A percentile compares a stretch with the other conserved stretches of the same genome.
Evolutionary conservation across 495 filamentous ascomycete species (phyloP).

Genomic region (Sabuloglossum arenarium): DNA sequence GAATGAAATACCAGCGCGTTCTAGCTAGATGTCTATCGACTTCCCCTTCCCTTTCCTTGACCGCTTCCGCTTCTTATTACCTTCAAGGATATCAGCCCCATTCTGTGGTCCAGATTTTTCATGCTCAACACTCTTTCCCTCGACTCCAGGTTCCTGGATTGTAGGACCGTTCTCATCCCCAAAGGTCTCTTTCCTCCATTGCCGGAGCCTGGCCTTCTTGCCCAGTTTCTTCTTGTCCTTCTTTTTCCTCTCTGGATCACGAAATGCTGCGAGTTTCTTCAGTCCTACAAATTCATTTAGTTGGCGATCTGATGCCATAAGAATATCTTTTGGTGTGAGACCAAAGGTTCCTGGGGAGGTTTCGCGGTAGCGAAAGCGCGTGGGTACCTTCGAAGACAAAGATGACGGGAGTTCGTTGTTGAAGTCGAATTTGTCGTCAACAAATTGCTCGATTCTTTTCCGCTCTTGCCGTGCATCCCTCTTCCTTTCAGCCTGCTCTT

Average conservation of each 20-base stretch:
- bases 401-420: constrained; percentile 36
- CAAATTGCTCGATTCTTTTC: constrained; percentile 64
- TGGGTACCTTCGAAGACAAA: constrained; percentile 27
- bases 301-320: constrained; percentile 70
- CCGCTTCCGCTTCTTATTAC: constrained; percentile 16
- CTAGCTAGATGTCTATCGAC: not conserved
- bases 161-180: constrained; percentile 47
- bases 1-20: not conserved
- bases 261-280: constrained; percentile 83
- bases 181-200: constrained; percentile 90
- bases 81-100: constrained; percentile 26
- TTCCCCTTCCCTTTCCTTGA: constrained; percentile 3
- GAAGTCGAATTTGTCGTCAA: constrained; percentile 62
- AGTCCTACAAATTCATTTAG: constrained; percentile 82
- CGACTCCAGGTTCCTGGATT: constrained; percentile 9
- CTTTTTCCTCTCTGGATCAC: constrained; percentile 69
- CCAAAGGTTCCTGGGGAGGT: constrained; percentile 82
- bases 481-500: constrained; percentile 42
- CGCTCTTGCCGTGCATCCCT: constrained; percentile 55
- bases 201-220: constrained; percentile 72
- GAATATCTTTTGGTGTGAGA: constrained; percentile 70
- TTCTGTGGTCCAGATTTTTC: not conserved
- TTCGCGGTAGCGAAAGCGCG: constrained; percentile 73
- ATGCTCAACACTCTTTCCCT: not conserved
- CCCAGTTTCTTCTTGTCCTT: constrained; percentile 70